These are phyloP conservation scores for Basidiobolus meristosporus DNA, from an alignment of 371 early-diverging fungal genomes.

Conservation along the genomic window DNA sequence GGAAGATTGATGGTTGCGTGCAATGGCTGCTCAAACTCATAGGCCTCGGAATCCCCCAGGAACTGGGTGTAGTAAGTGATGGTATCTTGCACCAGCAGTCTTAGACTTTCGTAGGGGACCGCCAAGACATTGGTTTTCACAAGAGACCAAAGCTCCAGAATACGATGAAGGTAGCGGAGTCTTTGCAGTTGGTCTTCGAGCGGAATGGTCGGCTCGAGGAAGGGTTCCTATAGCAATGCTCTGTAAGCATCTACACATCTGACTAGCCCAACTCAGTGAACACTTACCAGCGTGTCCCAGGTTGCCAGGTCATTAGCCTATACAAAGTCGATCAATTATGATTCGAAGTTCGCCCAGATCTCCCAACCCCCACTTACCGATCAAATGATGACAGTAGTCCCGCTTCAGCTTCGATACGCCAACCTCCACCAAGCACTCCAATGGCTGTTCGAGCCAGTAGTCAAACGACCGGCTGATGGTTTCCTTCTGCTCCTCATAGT, in stretches of 20 bases:
- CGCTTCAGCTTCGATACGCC: constrained; percentile 13
- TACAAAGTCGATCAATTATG: not conserved
- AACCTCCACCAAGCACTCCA: constrained; percentile 12
- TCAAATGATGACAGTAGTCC: constrained; percentile 9
- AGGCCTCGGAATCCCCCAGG: not conserved
- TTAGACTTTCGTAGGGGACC: constrained; percentile 7
- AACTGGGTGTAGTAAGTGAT: constrained; percentile 3
- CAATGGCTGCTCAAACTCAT: not conserved
- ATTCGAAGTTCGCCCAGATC: not conserved
- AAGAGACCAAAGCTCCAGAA: constrained; percentile 8
- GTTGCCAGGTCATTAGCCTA: not conserved
- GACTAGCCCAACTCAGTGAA: not conserved
- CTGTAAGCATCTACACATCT: not conserved
- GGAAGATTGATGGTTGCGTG: constrained; percentile 2
- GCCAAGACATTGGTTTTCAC: constrained; percentile 6
- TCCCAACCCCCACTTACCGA: constrained; percentile 4
- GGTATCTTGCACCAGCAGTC: constrained; percentile 6
- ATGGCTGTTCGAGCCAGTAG: constrained; percentile 13
- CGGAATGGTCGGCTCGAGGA: constrained; percentile 8
- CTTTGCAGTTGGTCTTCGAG: constrained; percentile 7
- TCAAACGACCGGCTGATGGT: constrained; percentile 9
- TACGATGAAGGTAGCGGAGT: constrained; percentile 7
- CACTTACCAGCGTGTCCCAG: not conserved
- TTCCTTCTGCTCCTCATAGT: constrained; percentile 8
- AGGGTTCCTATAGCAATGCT: constrained; percentile 7